Base-by-base conservation (phyloP, 2,329 filamentous ascomycete genomes). In the Fusarium sulawesiense region DNA sequence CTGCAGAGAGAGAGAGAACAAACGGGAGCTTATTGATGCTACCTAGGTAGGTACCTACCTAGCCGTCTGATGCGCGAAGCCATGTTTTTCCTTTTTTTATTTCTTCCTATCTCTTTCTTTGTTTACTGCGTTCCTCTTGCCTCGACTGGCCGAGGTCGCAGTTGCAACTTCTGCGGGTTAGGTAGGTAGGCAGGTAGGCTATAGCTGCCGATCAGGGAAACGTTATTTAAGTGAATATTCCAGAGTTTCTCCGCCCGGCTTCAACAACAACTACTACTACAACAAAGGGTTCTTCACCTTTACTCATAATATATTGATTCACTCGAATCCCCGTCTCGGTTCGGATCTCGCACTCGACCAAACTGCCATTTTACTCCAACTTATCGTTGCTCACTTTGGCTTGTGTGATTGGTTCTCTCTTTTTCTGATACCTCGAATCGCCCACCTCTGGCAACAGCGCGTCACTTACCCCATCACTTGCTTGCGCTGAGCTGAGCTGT, bases 181-280 rank as follows among this genome's bases (percentile, higher is more conserved):
- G 12, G 20, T 18, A 30, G 23, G 23, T 34, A 13, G 29, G 27
- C 27, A 44, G 10, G 20, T 61, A 58, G 37, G 64, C 27, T 51
- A 13, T 37, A n/a, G 44, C 23, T 40, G 23, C 14, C 25, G 34
- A 37, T 37, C 34, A 37, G 34, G 34, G 34, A 37, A 37, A 37
- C 34, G 34, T 37, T 58, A 32, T 23, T 63, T 41, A 42, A n/a
- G 45, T 54, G 23, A 27, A 45, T 55, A 44, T 45, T 55, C 45
- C 53, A 70, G 18, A 40, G 67, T 71, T 71, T 71, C 51, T 68
- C 67, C 63, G 56, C 32, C 50, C 56, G 37, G 53, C 47, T 63
- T 51, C 50, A 57, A 46, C 64, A 53, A 50, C 44, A 7, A 29
- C 29, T 30, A 30, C 44, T 30, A 30, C 29, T 60, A 67, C 63